Evolutionary conservation across 257 asterid species (phyloP), one percentile per base, ranked within the genome.

Genomic region (Petunia axillaris): DNA sequence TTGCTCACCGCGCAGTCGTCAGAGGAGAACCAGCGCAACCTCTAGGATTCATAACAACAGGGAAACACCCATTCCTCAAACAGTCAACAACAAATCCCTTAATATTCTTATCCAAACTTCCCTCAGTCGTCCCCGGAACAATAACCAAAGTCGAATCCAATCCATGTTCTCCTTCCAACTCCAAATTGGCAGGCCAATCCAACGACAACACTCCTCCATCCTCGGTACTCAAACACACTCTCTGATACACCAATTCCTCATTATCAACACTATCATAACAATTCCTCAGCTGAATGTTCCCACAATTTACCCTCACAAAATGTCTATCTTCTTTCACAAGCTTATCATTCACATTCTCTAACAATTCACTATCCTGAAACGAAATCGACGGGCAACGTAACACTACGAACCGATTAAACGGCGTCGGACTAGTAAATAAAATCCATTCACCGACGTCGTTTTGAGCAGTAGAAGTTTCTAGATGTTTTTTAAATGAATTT

Each of bases 1-100:
- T 71, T 48, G 83, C 88, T 80, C 81, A 93, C 99, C 98, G 82
- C 15, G 99, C 90, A 53, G 98, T 94, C 40, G 95, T 93, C 76
- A 96, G 79, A 3, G 99, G 99, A 4, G 99, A 94, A 77, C 93
- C 93, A 15, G 98, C 99, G 85, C 98, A 96, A 35, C 99, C 99
- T 79, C 99, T 89, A 9, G 99, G 99, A 88, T 96, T 96, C 96
- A 96, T 86, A 52, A 96, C 98, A 78, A 94, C 86, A 0, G 99
- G 98, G 76, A 96, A 96, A 80, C 83, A 85, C 68, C 99, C 98
- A 81, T 92, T 82, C 85, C 89, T 89, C 88, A 94, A 84, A 88
- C 97, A 90, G 79, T 89, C 95, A 35, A 88, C 84, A 15, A 91
- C 95, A 54, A 94, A 89, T 35, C 48, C 83, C 88, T 84, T 84